phyloP scores from a whole-genome alignment of 805 yeast genomes.

The Debaryomyces maramus region DNA sequence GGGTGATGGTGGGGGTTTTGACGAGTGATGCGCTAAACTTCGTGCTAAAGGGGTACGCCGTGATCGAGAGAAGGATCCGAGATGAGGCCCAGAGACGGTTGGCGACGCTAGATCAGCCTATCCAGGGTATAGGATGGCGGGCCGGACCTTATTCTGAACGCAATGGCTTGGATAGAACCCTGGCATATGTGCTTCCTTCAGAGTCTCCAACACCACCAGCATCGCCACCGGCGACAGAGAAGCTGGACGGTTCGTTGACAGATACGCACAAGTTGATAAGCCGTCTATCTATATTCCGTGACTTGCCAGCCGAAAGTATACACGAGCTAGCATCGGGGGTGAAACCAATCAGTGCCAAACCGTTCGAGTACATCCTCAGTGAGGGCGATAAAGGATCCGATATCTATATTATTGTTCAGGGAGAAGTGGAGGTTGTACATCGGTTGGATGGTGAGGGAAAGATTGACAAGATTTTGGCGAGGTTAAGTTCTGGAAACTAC shows the following conservation, averaged over 20 bases:
- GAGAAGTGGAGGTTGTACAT: constrained; percentile 68
- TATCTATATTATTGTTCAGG: constrained; percentile 64
- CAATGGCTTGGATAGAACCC: background rate
- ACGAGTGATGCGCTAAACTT: constrained; percentile 61
- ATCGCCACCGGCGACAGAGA: too few relatives aligned
- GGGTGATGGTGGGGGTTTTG: constrained; percentile 65
- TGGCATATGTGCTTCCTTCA: constrained; percentile 1
- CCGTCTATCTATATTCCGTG: constrained; percentile 58
- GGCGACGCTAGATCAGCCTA: constrained; percentile 66
- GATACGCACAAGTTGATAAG: too few relatives aligned
- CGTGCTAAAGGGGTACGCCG: constrained; percentile 63
- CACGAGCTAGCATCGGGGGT: constrained; percentile 66
- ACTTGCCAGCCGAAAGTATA: constrained; percentile 56
- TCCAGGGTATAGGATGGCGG: too few relatives aligned
- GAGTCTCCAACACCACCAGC: background rate
- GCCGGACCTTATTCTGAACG: background rate
- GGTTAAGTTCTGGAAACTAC: constrained; percentile 61
- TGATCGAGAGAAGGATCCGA: constrained; percentile 64
- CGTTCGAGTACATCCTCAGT: constrained; percentile 60
- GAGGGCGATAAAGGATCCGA: constrained; percentile 64
- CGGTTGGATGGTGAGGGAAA: constrained; percentile 11
- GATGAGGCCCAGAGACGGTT: constrained; percentile 80
- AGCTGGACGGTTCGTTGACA: background rate
- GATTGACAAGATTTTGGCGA: constrained; percentile 50
- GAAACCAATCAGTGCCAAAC: constrained; percentile 52